Percentiles rank a stretch among this genome's conserved stretches.
These are phyloP conservation scores for Phyllosticta citrichinensis DNA, from an alignment of 2,329 filamentous ascomycete genomes.

Conservation along the genomic window DNA sequence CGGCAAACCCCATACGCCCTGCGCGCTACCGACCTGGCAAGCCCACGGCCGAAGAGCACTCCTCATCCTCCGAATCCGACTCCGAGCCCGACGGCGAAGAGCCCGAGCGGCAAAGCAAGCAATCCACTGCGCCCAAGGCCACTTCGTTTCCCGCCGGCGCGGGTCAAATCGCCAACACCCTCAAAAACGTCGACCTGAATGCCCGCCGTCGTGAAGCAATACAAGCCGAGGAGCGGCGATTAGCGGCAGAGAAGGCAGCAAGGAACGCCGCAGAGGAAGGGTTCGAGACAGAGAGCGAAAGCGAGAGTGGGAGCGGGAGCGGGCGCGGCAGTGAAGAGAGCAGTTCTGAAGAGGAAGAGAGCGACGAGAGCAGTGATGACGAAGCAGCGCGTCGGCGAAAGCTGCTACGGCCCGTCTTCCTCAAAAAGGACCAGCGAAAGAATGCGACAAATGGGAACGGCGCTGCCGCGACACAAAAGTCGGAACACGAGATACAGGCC, in stretches of 20 bases:
- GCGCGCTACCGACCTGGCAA: conserved; percentile 83
- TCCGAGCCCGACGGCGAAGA: conserved; percentile 48
- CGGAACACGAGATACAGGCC: conserved; percentile 33
- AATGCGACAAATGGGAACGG: conserved; percentile 11
- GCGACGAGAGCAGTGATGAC: conserved; percentile 43
- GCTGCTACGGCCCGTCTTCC: conserved; percentile 55
- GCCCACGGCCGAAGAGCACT: conserved; percentile 41
- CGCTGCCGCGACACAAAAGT: conserved; percentile 17
- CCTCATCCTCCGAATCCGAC: conserved; percentile 40
- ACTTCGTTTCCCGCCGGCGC: conserved; percentile 39
- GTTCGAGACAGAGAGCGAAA: conserved; percentile 48
- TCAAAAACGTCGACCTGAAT: conserved; percentile 33
- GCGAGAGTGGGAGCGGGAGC: conserved; percentile 10
- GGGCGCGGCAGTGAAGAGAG: conserved; percentile 15
- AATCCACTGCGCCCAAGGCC: conserved; percentile 31
- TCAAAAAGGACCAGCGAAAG: conserved; percentile 53
- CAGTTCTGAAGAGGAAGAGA: conserved; percentile 21
- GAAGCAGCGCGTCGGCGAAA: conserved; percentile 42
- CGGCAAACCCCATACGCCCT: conserved; percentile 74
- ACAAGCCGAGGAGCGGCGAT: conserved; percentile 17
- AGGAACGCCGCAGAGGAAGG: conserved; percentile 42
- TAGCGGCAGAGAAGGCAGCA: conserved; percentile 16
- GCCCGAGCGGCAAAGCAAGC: conserved; percentile 22
- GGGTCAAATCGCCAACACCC: conserved; percentile 29
- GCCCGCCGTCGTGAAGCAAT: conserved; percentile 20